Conservation (phyloP, 495 filamentous ascomycete species). For the Aspergillus olivimuriae region DNA sequence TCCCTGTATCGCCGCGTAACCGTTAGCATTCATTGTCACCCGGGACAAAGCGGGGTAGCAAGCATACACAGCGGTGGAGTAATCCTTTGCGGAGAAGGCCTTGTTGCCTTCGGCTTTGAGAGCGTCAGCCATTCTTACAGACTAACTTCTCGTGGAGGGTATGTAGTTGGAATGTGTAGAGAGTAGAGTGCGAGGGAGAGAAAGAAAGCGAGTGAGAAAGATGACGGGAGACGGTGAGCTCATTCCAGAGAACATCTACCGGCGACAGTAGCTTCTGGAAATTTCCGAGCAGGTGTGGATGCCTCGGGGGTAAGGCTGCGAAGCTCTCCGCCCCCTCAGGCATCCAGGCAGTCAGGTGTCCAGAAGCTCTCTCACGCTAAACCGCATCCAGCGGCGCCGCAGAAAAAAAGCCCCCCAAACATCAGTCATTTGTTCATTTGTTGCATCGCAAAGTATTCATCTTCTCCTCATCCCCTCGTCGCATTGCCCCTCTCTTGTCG, state of each 20-base stretch:
- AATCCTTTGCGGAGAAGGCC: constrained; percentile 94
- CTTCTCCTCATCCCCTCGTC: constrained; percentile 22
- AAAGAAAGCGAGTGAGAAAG: constrained; percentile 3
- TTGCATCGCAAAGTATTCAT: no score
- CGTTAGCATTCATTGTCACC: neutral
- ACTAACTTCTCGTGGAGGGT: neutral
- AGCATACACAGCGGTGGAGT: constrained; percentile 86
- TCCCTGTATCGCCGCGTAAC: constrained; percentile 45
- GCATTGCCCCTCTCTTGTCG: constrained; percentile 10
- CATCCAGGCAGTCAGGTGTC: constrained; percentile 7
- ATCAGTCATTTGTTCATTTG: no score
- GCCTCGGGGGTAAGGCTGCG: constrained; percentile 2
- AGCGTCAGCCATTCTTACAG: constrained; percentile 45
- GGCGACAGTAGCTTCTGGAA: constrained; percentile 39
- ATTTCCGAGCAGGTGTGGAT: no score
- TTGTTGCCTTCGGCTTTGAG: constrained; percentile 98
- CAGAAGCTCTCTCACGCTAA: constrained; percentile 23
- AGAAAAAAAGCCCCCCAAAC: constrained; percentile 28
- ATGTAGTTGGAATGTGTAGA: neutral
- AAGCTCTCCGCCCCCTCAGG: constrained; percentile 20
- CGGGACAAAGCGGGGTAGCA: constrained; percentile 27
- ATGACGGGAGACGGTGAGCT: neutral
- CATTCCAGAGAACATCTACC: neutral
- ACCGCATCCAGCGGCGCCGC: constrained; percentile 17
- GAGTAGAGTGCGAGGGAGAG: constrained; percentile 1